These are phyloP conservation scores for Podila horticola DNA, from an alignment of 192 early-diverging fungal species.

Conservation along the genomic window DNA sequence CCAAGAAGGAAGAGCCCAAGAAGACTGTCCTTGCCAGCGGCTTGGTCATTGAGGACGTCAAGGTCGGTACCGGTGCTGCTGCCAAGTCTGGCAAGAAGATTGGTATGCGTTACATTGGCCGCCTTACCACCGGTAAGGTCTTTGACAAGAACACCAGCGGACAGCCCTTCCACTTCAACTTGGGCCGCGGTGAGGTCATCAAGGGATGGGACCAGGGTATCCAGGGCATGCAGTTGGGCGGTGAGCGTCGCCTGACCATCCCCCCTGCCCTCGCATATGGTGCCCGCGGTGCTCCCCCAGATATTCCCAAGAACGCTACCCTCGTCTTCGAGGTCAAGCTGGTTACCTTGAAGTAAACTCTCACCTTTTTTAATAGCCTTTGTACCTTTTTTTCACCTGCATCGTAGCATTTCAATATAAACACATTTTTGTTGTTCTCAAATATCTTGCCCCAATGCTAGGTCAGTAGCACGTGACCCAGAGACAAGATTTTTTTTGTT, in stretches of 20 bases:
- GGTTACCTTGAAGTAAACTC: constrained; percentile 69
- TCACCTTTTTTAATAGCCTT: constrained; percentile 9
- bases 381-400: constrained; percentile 38
- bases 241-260: constrained; percentile 90
- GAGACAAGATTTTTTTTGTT: too few species aligned
- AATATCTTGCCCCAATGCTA: background rate
- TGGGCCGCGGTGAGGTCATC: constrained; percentile 93
- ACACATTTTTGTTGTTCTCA: background rate
- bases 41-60: constrained; percentile 84
- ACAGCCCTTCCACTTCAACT: constrained; percentile 88
- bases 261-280: constrained; percentile 81
- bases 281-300: constrained; percentile 90
- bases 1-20: constrained; percentile 63
- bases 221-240: constrained; percentile 92
- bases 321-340: constrained; percentile 94
- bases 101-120: constrained; percentile 95
- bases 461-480: background rate
- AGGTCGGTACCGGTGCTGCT: constrained; percentile 54
- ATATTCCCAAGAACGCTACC: constrained; percentile 90
- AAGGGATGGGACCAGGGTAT: constrained; percentile 96
- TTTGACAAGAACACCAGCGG: constrained; percentile 97
- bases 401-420: constrained; percentile 7
- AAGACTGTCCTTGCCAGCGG: constrained; percentile 74
- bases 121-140: constrained; percentile 90
- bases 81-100: constrained; percentile 63